These are phyloP conservation scores for Citeromyces matritensis DNA, from an alignment of 805 yeast genomes.

Conservation along the genomic window DNA sequence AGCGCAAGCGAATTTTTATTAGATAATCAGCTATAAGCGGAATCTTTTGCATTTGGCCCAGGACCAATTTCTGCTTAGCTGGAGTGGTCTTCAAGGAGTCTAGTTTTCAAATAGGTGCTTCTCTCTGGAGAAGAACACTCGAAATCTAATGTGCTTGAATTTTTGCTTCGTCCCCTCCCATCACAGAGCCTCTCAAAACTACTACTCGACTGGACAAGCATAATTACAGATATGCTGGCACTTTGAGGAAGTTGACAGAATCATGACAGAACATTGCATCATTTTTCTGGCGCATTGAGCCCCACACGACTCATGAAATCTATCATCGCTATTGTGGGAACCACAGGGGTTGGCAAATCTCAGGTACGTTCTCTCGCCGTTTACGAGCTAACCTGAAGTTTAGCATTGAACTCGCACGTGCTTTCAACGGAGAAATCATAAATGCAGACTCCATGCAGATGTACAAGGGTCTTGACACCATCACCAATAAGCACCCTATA, in stretches of 20 bases:
- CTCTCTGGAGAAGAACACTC: too few species aligned
- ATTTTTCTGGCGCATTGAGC: neutral
- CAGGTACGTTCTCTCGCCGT: conserved; percentile 15
- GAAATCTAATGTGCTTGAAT: neutral
- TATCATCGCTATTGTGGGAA: conserved; percentile 36
- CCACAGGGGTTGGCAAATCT: conserved; percentile 95
- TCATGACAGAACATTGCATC: neutral
- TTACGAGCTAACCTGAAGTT: conserved; percentile 20
- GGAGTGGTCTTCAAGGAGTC: too few species aligned
- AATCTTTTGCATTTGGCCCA: too few species aligned
- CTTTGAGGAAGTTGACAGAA: neutral
- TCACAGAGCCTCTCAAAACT: neutral
- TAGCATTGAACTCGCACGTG: conserved; percentile 64
- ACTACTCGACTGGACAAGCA: too few species aligned
- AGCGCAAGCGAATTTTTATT: too few species aligned
- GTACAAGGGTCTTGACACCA: conserved; percentile 54
- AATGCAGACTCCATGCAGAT: conserved; percentile 98
- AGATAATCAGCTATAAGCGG: too few species aligned
- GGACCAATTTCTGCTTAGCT: too few species aligned
- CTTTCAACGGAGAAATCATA: conserved; percentile 74
- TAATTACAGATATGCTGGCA: too few species aligned
- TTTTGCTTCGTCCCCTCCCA: neutral
- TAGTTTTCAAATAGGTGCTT: too few species aligned
- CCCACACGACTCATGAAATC: neutral
- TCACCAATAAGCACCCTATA: conserved; percentile 87